phyloP scores from a whole-genome alignment of 1,284 basidiomycete genomes.

The Stereum hirsutum region DNA sequence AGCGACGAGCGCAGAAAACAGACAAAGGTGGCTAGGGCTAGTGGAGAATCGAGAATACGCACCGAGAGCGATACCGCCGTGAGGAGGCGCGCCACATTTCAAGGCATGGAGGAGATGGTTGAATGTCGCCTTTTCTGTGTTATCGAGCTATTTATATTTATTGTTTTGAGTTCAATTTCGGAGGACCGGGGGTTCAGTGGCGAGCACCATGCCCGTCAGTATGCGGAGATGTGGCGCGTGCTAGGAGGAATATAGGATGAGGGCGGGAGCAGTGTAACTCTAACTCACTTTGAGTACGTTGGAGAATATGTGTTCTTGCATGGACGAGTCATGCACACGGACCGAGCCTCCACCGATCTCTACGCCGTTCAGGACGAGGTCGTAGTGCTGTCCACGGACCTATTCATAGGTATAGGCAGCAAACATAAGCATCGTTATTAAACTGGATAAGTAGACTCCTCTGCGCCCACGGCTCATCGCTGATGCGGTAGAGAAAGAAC shows the following conservation, averaged over 20 bases:
- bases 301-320: constrained; percentile 82
- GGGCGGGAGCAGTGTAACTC: too few species aligned
- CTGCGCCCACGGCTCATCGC: neutral
- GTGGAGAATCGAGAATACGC: constrained; percentile 14
- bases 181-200: neutral
- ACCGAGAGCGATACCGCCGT: constrained; percentile 93
- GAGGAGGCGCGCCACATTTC: constrained; percentile 85
- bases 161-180: neutral
- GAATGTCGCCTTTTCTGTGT: constrained; percentile 70
- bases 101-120: constrained; percentile 81
- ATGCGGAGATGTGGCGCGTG: neutral
- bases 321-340: constrained; percentile 77
- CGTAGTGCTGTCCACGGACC: constrained; percentile 94
- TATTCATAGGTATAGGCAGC: constrained; percentile 17
- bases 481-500: neutral
- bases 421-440: constrained; percentile 1
- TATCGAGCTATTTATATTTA: constrained; percentile 45
- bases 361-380: constrained; percentile 90
- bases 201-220: neutral
- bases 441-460: too few species aligned
- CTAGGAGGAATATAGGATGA: too few species aligned
- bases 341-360: constrained; percentile 95
- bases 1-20: neutral
- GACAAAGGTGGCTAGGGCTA: constrained; percentile 3
- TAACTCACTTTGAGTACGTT: constrained; percentile 65